Evolutionary conservation across 2,329 filamentous ascomycete species (phyloP), one percentile per base, ranked within the genome.

Genomic region (Scedosporium apiospermum): DNA sequence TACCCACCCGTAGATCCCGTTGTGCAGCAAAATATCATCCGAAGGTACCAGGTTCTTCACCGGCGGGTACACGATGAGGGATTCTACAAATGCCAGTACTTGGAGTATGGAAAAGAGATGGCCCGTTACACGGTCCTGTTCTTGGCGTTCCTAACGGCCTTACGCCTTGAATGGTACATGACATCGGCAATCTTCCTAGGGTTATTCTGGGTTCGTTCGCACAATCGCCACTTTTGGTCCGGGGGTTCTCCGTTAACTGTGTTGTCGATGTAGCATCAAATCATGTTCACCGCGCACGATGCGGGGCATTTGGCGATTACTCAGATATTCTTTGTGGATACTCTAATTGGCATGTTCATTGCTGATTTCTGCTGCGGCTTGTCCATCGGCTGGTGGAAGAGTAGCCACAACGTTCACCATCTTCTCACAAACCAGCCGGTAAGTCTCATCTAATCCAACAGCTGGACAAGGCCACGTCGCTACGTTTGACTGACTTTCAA

Each of bases 371-470:
- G 83, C 75, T 86, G 85, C 65, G 85, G 85, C 42, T 76, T 88
- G 18, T 86, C 83, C 3, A 84, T 88, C 62, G 85, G 85, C 18
- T 88, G 85, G 85, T 88, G 85, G 85, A 88, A 88, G 75, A 82
- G 82, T 68, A 86, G 81, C 61, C 86, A 88, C 75, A 88, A 88
- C 63, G 83, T 88, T 3, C 86, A 88, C 70, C 86, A 88, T 67
- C 78, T 88, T 3, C 75, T 88, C 63, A 88, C 86, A 53, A 88
- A 88, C 75, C 77, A 81, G 67, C 83, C 84, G 1, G 77, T 80
- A 67, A 64, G 73, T 68, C n/a, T 16, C 16, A 26, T 1, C 27
- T 9, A 57, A 65, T 4, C 1, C n/a, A 18, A n/a, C 6, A 10
- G 55, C 27, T 30, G 16, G 27, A 27, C 9, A 57, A 14, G 9